Conservation (phyloP, 371 early-diverging fungal genomes). For the Apophysomyces elegans region DNA sequence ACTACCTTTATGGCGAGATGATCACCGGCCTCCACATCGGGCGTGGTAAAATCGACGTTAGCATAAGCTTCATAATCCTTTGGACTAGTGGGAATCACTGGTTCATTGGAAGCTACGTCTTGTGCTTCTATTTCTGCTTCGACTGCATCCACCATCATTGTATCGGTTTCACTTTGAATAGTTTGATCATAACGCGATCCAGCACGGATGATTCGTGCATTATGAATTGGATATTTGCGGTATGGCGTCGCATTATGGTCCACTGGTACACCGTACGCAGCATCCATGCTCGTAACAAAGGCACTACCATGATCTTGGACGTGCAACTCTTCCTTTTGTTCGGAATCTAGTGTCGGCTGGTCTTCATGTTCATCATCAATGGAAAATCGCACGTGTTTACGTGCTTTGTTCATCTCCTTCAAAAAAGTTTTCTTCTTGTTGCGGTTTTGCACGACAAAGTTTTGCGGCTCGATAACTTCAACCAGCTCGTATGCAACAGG, state of each 20-base stretch:
- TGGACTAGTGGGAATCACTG: neutral
- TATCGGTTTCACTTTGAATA: neutral
- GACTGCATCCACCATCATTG: neutral
- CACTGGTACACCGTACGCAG: neutral
- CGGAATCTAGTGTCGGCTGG: neutral
- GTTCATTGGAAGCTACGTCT: neutral
- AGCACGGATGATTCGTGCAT: neutral
- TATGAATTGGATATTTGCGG: slow-evolving; percentile 2
- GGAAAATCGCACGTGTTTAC: neutral
- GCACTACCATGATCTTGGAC: neutral
- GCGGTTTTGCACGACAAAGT: neutral
- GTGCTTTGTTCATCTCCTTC: neutral
- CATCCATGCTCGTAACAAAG: neutral
- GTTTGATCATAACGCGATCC: neutral
- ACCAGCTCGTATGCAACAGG: neutral
- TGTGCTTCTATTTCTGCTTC: neutral
- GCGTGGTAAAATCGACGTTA: neutral
- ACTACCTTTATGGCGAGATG: slow-evolving; percentile 4
- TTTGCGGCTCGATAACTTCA: neutral
- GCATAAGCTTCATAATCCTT: neutral
- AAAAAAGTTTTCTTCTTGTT: neutral
- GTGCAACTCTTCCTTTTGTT: neutral
- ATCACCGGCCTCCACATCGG: neutral
- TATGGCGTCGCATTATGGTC: neutral
- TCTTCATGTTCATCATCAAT: neutral